Percentiles rank a stretch among this genome's conserved stretches.
Conservation (phyloP, 495 filamentous ascomycete genomes). For the Neurospora hispaniola region DNA sequence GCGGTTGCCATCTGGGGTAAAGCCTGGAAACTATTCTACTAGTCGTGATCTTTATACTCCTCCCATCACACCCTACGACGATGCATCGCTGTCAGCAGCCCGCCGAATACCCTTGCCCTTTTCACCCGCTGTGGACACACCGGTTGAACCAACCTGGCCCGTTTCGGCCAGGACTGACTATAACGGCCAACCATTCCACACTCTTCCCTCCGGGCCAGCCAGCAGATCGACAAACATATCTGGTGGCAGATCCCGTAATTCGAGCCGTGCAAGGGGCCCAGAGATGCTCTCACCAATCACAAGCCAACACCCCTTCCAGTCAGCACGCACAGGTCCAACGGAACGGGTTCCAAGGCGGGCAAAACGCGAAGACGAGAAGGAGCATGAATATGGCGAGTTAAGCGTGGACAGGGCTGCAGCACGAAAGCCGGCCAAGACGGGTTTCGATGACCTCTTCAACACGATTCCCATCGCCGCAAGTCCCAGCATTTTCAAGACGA, state of each 20-base stretch:
- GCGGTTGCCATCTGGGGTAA: slow-evolving; percentile 3
- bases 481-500: slow-evolving; percentile 17
- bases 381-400: neutral
- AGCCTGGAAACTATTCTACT: slow-evolving; percentile 11
- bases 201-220: slow-evolving; percentile 1
- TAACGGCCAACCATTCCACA: slow-evolving; percentile 1
- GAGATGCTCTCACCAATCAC: neutral
- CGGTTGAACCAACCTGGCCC: slow-evolving; percentile 16
- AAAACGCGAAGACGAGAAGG: neutral
- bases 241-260: slow-evolving; percentile 6
- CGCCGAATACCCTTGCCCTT: slow-evolving; percentile 1
- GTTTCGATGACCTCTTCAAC: neutral
- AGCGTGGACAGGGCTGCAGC: neutral
- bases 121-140: slow-evolving; percentile 7
- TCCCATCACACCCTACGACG: slow-evolving; percentile 13
- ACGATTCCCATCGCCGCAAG: slow-evolving; percentile 20
- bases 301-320: neutral
- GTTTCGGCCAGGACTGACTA: slow-evolving; percentile 8
- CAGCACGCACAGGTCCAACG: neutral
- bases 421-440: neutral
- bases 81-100: neutral
- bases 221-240: slow-evolving; percentile 1
- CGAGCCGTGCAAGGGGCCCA: slow-evolving; percentile 4
- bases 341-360: neutral
- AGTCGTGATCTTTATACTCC: slow-evolving; percentile 14